phyloP scores from a whole-genome alignment of 192 early-diverging fungal species.

The Umbelopsis sp. region DNA sequence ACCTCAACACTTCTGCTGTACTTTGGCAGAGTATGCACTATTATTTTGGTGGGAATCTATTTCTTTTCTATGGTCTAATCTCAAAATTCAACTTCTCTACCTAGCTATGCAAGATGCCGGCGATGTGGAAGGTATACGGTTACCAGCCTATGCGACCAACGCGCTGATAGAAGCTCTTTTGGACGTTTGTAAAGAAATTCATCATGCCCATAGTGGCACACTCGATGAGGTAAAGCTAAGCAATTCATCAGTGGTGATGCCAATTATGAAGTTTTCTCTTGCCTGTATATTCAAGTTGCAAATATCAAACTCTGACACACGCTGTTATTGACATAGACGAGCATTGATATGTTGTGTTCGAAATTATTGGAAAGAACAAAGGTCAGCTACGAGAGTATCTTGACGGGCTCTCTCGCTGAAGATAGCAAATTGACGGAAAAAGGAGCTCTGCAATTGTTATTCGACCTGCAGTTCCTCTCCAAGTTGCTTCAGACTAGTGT shows the following conservation, averaged over 20 bases:
- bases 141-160: constrained; percentile 47
- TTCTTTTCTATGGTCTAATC: no score
- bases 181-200: constrained; percentile 45
- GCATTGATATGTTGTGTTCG: not conserved
- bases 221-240: constrained; percentile 48
- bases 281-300: not conserved
- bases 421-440: constrained; percentile 42
- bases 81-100: not conserved
- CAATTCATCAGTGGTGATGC: not conserved
- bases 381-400: not conserved
- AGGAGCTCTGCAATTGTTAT: constrained; percentile 65
- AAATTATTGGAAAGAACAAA: not conserved
- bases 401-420: not conserved
- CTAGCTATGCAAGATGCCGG: not conserved
- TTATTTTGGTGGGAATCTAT: not conserved
- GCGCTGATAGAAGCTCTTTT: constrained; percentile 46
- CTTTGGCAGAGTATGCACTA: constrained; percentile 53
- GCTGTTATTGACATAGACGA: not conserved
- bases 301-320: not conserved
- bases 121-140: constrained; percentile 20
- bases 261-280: no score
- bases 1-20: constrained; percentile 38
- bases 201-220: constrained; percentile 41
- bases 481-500: constrained; percentile 46
- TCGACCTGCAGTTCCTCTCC: constrained; percentile 57